phyloP scores from a whole-genome alignment of 2,329 filamentous ascomycete species.

The Botryotinia globosa region DNA sequence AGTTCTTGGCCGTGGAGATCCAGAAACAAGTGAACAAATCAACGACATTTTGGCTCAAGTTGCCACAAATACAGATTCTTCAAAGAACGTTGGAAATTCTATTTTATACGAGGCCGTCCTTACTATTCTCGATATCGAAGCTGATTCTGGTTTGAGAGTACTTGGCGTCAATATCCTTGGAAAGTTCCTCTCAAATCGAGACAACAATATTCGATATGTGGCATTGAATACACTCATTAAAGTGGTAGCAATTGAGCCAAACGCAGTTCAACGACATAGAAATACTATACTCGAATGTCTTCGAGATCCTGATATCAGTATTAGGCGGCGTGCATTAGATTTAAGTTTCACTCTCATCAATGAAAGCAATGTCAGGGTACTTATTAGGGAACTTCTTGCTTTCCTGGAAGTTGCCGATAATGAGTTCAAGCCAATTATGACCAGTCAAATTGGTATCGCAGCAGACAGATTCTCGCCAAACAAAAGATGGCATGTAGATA shows the following conservation, averaged over 20 bases:
- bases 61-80: constrained; percentile 95
- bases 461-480: constrained; percentile 95
- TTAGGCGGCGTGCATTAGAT: constrained; percentile 89
- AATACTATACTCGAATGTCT: constrained; percentile 97
- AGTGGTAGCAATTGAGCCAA: constrained; percentile 95
- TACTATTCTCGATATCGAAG: constrained; percentile 97
- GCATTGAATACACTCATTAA: constrained; percentile 97
- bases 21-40: constrained; percentile 89
- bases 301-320: constrained; percentile 96
- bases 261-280: constrained; percentile 92
- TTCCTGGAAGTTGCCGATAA: constrained; percentile 97
- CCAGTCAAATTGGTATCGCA: constrained; percentile 93
- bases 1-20: constrained; percentile 82
- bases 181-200: constrained; percentile 96
- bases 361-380: constrained; percentile 88
- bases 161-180: constrained; percentile 97
- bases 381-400: constrained; percentile 88
- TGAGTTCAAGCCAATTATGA: constrained; percentile 98
- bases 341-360: constrained; percentile 98
- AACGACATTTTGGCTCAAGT: constrained; percentile 98
- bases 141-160: constrained; percentile 89
- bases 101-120: constrained; percentile 97
- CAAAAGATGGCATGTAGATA: constrained; percentile 98
- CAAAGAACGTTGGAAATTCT: constrained; percentile 97
- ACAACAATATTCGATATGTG: constrained; percentile 99